These are phyloP conservation scores for Leptosphaerulina australis DNA, from an alignment of 2,329 filamentous ascomycete genomes.

Conservation along the genomic window DNA sequence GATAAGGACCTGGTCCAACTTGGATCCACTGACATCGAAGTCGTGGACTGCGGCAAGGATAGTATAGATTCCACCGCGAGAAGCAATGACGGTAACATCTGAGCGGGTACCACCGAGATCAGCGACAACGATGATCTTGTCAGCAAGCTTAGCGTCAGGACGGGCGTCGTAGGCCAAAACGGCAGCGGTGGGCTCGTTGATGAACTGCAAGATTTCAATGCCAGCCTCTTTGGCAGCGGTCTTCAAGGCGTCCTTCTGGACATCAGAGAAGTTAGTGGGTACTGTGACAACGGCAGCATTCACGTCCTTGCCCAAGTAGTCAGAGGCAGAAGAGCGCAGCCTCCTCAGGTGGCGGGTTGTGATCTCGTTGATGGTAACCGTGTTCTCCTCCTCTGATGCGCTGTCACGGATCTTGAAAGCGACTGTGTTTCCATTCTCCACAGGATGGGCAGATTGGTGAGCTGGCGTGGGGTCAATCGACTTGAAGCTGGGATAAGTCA, in stretches of 20 bases:
- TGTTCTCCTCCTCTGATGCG: conserved; percentile 60
- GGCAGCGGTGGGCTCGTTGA: conserved; percentile 87
- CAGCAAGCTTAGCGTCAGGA: conserved; percentile 72
- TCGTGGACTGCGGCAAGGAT: conserved; percentile 92
- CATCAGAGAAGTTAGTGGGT: conserved; percentile 89
- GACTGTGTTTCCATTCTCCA: conserved; percentile 73
- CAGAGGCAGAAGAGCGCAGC: conserved; percentile 80
- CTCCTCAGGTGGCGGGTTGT: conserved; percentile 84
- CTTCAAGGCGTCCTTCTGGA: conserved; percentile 80
- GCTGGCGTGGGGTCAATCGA: conserved; percentile 94
- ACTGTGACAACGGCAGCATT: conserved; percentile 94
- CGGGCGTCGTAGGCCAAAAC: conserved; percentile 90
- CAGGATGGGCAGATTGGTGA: conserved; percentile 89
- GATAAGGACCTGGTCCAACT: conserved; percentile 88
- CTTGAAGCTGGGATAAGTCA: conserved; percentile 69
- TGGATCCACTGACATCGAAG: conserved; percentile 86
- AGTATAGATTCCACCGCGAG: conserved; percentile 94
- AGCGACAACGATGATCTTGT: conserved; percentile 90
- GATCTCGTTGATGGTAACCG: conserved; percentile 77
- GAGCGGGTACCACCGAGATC: conserved; percentile 92
- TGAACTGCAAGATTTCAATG: conserved; percentile 89
- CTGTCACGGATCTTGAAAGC: conserved; percentile 86
- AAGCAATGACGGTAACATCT: conserved; percentile 88
- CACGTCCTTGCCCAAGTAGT: conserved; percentile 91
- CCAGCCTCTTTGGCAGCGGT: conserved; percentile 79